Conservation (phyloP, 441 rosid genomes). For the Euphorbia celastroides region DNA sequence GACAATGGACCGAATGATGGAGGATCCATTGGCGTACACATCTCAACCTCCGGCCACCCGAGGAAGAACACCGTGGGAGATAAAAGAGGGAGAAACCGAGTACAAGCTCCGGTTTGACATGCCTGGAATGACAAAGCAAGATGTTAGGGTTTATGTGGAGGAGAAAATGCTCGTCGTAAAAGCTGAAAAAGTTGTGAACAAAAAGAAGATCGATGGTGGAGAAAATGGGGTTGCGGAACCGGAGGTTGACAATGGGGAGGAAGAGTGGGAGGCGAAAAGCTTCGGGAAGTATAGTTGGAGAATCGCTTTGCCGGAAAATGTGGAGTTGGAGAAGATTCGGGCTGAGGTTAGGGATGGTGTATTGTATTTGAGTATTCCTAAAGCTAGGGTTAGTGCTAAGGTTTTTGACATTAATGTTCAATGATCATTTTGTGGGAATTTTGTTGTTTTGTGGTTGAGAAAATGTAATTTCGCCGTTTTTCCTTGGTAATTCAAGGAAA, state of each 20-base stretch:
- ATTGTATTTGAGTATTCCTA: conserved; percentile 45
- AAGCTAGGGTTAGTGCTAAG: conserved; percentile 24
- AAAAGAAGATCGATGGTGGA: conserved; percentile 4
- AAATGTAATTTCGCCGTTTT: no score
- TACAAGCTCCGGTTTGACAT: conserved; percentile 62
- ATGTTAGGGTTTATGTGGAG: conserved; percentile 58
- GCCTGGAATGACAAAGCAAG: conserved; percentile 65
- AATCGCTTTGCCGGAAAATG: conserved; percentile 58
- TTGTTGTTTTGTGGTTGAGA: no score
- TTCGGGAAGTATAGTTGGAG: conserved; percentile 49
- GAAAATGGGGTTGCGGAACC: conserved; percentile 1
- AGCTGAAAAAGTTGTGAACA: conserved; percentile 39
- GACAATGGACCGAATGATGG: conserved; percentile 55
- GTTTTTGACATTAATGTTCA: conserved; percentile 44
- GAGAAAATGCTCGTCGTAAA: conserved; percentile 53
- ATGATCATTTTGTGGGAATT: no score
- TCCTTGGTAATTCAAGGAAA: no score
- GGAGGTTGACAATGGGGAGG: conserved; percentile 27
- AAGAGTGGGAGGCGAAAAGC: conserved; percentile 54
- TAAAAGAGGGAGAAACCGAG: conserved; percentile 43
- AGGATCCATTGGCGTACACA: conserved; percentile 40
- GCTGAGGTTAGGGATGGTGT: conserved; percentile 70
- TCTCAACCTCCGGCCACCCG: conserved; percentile 14
- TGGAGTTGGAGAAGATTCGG: conserved; percentile 49
- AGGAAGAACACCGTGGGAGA: conserved; percentile 65